Percentiles rank a stretch among this genome's conserved stretches.
phyloP scores from a whole-genome alignment of 495 filamentous ascomycete genomes.

The Neurospora sp. region DNA sequence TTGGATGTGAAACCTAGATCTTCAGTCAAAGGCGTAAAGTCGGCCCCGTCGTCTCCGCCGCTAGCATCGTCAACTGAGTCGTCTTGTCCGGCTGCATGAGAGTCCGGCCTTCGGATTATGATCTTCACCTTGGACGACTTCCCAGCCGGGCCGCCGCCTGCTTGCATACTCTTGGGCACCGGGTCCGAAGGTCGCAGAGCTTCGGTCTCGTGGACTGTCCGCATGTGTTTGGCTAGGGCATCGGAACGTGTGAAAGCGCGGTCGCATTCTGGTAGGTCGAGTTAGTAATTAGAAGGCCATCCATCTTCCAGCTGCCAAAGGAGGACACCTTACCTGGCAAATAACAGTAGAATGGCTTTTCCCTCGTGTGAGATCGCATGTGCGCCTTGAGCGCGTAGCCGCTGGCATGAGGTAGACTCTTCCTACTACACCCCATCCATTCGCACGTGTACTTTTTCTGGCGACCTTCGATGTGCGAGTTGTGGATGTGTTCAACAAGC shows the following conservation, averaged over 20 bases:
- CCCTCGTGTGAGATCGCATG: constrained; percentile 94
- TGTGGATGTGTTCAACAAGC: constrained; percentile 86
- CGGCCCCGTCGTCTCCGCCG: constrained; percentile 35
- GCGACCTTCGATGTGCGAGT: constrained; percentile 78
- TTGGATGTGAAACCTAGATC: constrained; percentile 61
- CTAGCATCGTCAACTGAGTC: constrained; percentile 43
- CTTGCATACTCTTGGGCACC: constrained; percentile 64
- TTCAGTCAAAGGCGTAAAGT: constrained; percentile 39
- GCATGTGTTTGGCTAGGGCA: constrained; percentile 95
- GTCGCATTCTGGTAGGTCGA: constrained; percentile 66
- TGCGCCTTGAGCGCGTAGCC: constrained; percentile 93
- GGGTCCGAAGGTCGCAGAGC: constrained; percentile 80
- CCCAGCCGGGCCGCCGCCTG: constrained; percentile 33
- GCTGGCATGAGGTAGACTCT: constrained; percentile 83
- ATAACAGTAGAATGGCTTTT: constrained; percentile 96
- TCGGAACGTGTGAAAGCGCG: constrained; percentile 95
- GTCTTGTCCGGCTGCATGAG: constrained; percentile 44
- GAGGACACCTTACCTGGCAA: constrained; percentile 59
- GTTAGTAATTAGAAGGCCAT: not conserved
- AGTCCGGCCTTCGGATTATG: constrained; percentile 44
- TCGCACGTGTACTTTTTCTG: constrained; percentile 75
- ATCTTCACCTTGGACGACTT: constrained; percentile 60
- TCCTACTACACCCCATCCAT: constrained; percentile 80
- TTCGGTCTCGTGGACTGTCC: constrained; percentile 96
- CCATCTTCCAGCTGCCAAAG: not conserved